Evolutionary conservation across 2,329 filamentous ascomycete genomes (phyloP).

Genomic region (Lasiodiplodia sp.): DNA sequence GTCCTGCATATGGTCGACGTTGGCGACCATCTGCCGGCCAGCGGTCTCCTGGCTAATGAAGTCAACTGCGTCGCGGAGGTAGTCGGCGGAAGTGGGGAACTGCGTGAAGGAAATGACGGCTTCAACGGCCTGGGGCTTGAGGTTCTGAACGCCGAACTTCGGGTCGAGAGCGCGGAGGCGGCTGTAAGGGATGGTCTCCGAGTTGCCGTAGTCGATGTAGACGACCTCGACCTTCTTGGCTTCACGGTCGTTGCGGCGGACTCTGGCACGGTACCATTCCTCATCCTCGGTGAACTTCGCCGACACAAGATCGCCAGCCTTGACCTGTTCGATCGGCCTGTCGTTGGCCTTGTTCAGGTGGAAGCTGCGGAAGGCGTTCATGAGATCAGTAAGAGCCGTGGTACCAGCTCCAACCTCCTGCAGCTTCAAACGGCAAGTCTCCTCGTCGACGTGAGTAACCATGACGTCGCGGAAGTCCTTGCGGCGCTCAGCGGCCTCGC

Average conservation of each 20-base stretch:
- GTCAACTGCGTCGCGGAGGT: slow-evolving; percentile 79
- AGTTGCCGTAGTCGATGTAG: slow-evolving; percentile 97
- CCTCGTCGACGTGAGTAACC: slow-evolving; percentile 85
- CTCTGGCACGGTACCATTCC: slow-evolving; percentile 92
- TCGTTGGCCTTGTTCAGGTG: slow-evolving; percentile 85
- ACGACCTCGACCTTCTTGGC: slow-evolving; percentile 86
- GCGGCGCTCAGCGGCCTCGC: slow-evolving; percentile 65
- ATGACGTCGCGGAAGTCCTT: slow-evolving; percentile 95
- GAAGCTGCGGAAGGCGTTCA: slow-evolving; percentile 90
- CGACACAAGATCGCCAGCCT: slow-evolving; percentile 89
- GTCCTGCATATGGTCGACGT: slow-evolving; percentile 86
- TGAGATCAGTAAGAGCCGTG: slow-evolving; percentile 82
- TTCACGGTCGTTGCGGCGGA: slow-evolving; percentile 91
- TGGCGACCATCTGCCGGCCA: slow-evolving; percentile 81
- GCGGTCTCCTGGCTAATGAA: slow-evolving; percentile 79
- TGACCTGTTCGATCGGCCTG: slow-evolving; percentile 77
- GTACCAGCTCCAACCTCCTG: slow-evolving; percentile 91
- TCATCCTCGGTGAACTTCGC: slow-evolving; percentile 89
- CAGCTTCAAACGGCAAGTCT: slow-evolving; percentile 82
- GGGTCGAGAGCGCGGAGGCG: slow-evolving; percentile 81
- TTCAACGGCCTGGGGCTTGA: slow-evolving; percentile 87
- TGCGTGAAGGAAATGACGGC: slow-evolving; percentile 89
- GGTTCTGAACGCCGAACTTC: slow-evolving; percentile 75
- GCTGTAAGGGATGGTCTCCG: slow-evolving; percentile 85
- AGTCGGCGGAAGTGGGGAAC: slow-evolving; percentile 82